Evolutionary conservation across 2,329 filamentous ascomycete species (phyloP).

Genomic region (Monilinia aucupariae): DNA sequence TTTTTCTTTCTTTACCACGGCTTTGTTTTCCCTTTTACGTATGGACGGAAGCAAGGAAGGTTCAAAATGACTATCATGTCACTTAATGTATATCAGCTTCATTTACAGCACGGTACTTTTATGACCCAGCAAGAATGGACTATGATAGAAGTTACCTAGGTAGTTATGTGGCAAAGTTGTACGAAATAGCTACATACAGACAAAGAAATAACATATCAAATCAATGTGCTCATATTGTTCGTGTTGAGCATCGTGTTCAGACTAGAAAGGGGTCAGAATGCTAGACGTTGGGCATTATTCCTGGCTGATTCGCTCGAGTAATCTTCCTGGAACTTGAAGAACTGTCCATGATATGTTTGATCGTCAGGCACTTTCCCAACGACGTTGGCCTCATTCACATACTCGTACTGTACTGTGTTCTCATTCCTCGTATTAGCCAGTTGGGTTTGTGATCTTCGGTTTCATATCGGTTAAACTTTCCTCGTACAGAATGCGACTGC

Average conservation of each 20-base stretch:
- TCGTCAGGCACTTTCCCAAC: too few species aligned
- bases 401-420: too few species aligned
- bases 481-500: background rate
- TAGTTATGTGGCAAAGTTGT: constrained; percentile 2
- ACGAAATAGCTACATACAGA: constrained; percentile 6
- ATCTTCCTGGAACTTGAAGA: too few species aligned
- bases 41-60: background rate
- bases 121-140: background rate
- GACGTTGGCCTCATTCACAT: too few species aligned
- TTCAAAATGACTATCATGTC: constrained; percentile 11
- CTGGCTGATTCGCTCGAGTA: too few species aligned
- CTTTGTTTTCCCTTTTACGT: constrained; percentile 9
- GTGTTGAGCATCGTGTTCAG: background rate
- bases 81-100: constrained; percentile 8
- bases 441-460: background rate
- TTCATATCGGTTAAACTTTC: background rate
- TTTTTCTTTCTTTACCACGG: background rate
- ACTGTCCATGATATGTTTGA: too few species aligned
- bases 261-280: too few species aligned
- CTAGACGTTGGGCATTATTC: too few species aligned
- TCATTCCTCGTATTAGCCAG: too few species aligned
- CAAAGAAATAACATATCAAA: background rate
- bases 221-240: background rate
- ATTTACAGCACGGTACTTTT: background rate
- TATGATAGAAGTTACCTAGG: background rate